phyloP scores from a whole-genome alignment of 805 yeast species.

The Komagataella populi region DNA sequence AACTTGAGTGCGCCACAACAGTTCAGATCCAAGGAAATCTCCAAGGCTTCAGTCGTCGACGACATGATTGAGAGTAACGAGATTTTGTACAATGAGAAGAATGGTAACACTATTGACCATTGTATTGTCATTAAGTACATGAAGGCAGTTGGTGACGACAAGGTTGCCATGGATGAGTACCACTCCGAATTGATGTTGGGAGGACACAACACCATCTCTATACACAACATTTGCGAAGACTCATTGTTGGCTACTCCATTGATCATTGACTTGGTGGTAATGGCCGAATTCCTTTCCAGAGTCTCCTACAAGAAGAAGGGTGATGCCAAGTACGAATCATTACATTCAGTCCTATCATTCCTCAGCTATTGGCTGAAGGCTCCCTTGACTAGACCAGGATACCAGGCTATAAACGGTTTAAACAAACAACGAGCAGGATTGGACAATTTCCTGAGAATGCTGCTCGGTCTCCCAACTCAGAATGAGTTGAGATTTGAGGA shows the following conservation, averaged over 20 bases:
- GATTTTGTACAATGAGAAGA: conserved; percentile 68
- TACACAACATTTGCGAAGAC: conserved; percentile 95
- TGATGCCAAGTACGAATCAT: conserved; percentile 36
- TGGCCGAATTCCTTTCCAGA: conserved; percentile 83
- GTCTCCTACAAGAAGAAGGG: conserved; percentile 58
- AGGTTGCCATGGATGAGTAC: conserved; percentile 98
- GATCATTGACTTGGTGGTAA: conserved; percentile 80
- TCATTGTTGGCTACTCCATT: conserved; percentile 89
- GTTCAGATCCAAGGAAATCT: conserved; percentile 90
- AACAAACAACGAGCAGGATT: conserved; percentile 90
- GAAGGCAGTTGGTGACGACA: conserved; percentile 90
- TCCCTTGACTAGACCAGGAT: conserved; percentile 85
- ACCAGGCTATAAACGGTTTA: conserved; percentile 80
- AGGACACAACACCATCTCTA: conserved; percentile 88
- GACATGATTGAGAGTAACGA: conserved; percentile 85
- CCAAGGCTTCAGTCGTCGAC: conserved; percentile 86
- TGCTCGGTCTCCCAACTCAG: conserved; percentile 81
- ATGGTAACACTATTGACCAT: conserved; percentile 75
- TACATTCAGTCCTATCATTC: conserved; percentile 79
- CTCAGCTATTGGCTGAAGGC: conserved; percentile 95
- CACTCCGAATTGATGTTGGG: conserved; percentile 95
- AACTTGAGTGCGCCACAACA: conserved; percentile 86
- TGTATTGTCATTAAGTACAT: conserved; percentile 91
- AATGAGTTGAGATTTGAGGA: conserved; percentile 94
- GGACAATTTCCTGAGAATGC: conserved; percentile 79